Percentiles rank a stretch among this genome's conserved stretches.
Evolutionary conservation across 1,139 yeast genomes (phyloP).

Genomic region (Yamadazyma spencermartinsiae): DNA sequence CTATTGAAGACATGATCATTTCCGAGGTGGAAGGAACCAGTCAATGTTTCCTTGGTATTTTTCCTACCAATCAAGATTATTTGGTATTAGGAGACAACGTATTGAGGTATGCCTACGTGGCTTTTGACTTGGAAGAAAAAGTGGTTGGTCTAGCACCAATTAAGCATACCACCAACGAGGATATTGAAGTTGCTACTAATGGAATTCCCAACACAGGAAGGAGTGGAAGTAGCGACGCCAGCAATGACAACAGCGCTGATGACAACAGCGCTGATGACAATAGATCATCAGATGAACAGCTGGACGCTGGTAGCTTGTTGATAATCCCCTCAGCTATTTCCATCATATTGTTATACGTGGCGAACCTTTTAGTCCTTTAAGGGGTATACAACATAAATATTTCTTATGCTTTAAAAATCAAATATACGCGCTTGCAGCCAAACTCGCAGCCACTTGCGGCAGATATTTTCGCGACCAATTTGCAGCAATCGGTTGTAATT

Average conservation of each 20-base stretch:
- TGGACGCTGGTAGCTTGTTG: background rate
- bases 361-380: too few relatives aligned
- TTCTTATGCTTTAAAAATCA: too few relatives aligned
- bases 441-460: too few relatives aligned
- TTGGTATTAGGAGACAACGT: conserved; percentile 23
- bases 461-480: too few relatives aligned
- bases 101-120: conserved; percentile 26
- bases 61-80: conserved; percentile 18
- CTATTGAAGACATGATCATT: conserved; percentile 25
- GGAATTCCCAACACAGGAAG: too few relatives aligned
- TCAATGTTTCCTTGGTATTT: conserved; percentile 20
- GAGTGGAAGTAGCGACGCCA: too few relatives aligned
- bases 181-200: conserved; percentile 36
- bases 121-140: conserved; percentile 23
- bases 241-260: background rate
- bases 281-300: background rate
- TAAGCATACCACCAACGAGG: conserved; percentile 34
- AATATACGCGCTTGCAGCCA: too few relatives aligned
- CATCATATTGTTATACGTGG: too few relatives aligned
- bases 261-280: background rate
- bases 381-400: too few relatives aligned
- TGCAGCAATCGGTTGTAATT: too few relatives aligned
- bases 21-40: conserved; percentile 5
- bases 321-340: background rate
- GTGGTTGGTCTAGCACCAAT: conserved; percentile 47